Evolutionary conservation across 2,329 filamentous ascomycete species (phyloP).

Genomic region (Trichoderma afroharzianum): DNA sequence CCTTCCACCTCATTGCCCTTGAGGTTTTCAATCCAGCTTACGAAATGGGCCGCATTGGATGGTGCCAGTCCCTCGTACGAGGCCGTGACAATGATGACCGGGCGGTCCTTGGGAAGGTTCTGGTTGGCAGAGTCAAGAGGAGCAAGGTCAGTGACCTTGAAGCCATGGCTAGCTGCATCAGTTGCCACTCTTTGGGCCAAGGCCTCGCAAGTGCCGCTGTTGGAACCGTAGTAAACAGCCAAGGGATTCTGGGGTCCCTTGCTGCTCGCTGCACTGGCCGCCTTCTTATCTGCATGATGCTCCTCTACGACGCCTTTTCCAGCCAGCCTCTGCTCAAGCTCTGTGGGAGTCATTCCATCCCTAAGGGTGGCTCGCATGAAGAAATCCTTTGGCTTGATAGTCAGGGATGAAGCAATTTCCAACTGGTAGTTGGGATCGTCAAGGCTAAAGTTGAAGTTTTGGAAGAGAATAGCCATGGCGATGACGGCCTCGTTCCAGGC

Average conservation of each 20-base stretch:
- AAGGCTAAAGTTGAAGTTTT: conserved; percentile 66
- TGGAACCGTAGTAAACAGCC: conserved; percentile 69
- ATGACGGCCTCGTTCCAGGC: conserved; percentile 71
- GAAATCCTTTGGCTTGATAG: conserved; percentile 62
- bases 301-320: conserved; percentile 26
- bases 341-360: conserved; percentile 42
- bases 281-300: conserved; percentile 9
- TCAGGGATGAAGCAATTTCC: conserved; percentile 53
- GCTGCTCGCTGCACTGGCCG: not conserved
- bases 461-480: conserved; percentile 59
- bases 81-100: conserved; percentile 64
- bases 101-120: conserved; percentile 56
- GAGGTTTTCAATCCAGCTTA: conserved; percentile 59
- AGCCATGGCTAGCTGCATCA: conserved; percentile 58
- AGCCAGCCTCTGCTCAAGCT: conserved; percentile 44
- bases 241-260: conserved; percentile 41
- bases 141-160: conserved; percentile 48
- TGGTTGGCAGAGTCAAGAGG: conserved; percentile 60
- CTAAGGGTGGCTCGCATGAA: conserved; percentile 57
- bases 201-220: conserved; percentile 70
- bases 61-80: conserved; percentile 73
- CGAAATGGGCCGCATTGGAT: conserved; percentile 67
- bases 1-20: conserved; percentile 50
- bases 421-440: conserved; percentile 59
- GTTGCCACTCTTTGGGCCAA: conserved; percentile 61